Evolutionary conservation across 352 stramenopile genomes (phyloP).

Genomic region (Phytophthora palmivora): DNA sequence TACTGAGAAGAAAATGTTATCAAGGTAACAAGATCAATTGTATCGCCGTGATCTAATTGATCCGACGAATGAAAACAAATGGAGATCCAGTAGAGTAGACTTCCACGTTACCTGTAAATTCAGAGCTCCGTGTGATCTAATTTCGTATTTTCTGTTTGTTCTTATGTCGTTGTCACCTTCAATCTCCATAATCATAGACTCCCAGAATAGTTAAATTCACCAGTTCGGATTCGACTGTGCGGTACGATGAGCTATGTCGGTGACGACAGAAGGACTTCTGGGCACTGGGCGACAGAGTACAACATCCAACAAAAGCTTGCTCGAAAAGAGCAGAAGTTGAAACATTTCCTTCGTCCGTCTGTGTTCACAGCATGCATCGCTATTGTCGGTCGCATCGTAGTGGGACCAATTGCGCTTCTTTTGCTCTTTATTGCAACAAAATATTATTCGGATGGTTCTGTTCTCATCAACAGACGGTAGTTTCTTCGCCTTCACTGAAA

Average conservation of each 20-base stretch:
- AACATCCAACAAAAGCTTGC: conserved; percentile 6
- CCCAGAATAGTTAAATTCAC: background rate
- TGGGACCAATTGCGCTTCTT: conserved; percentile 11
- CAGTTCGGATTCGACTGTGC: background rate
- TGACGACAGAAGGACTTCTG: background rate
- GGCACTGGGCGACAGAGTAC: conserved; percentile 12
- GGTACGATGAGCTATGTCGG: background rate
- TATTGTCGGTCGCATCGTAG: conserved; percentile 10
- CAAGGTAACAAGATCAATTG: conserved; percentile 24
- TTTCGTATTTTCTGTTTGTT: background rate
- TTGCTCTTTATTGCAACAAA: conserved; percentile 12
- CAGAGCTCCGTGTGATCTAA: background rate
- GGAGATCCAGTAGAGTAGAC: too few relatives aligned
- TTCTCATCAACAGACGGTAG: conserved; percentile 18
- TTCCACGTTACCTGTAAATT: too few relatives aligned
- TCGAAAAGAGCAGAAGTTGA: background rate
- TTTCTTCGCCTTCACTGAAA: conserved; percentile 24
- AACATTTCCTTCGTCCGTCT: conserved; percentile 4
- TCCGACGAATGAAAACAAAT: too few relatives aligned
- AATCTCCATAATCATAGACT: background rate
- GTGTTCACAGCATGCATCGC: conserved; percentile 10
- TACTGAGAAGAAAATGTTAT: conserved; percentile 29
- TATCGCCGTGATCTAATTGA: conserved; percentile 20
- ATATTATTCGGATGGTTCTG: background rate
- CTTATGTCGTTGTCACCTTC: background rate